Evolutionary conservation across 2,329 filamentous ascomycete species (phyloP), one percentile per base, ranked within the genome.

Genomic region (Phialophora chinensis): DNA sequence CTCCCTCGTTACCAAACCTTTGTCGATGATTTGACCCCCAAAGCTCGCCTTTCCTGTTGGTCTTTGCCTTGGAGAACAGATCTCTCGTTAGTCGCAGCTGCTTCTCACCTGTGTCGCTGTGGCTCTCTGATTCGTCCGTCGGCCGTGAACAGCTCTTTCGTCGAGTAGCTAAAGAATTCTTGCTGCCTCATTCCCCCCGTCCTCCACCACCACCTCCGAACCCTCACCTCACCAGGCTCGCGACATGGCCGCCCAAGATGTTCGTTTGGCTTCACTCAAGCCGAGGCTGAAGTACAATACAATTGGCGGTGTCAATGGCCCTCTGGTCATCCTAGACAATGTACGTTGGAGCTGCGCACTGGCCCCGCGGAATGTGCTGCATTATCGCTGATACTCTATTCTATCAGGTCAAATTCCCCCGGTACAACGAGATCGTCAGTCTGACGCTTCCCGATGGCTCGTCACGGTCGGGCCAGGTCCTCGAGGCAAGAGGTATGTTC

Each of bases 371-470:
- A 20, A 58, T 49, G n/a, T 33, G 29, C 11, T 31, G 25, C 29
- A 20, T 14, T 29, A 50, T 62, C 59, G 42, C 74, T 75, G 35
- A 77, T 67, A 14, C 0, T 63, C 25, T 38, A 53, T 20, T 20
- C 12, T 59, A 63, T 60, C 77, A 96, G 91, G 92, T 99, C 85
- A 99, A 99, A 90, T 96, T 93, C 80, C 95, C 95, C 71, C 87
- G 89, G 78, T 99, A 91, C 86, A 98, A 97, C 82, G 95, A 99
- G 83, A 99, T 99, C 79, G 95, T 99, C 73, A 93, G 91, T 70
- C 83, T 99, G 80, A 98, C 94, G 44, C 88, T 99, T 70, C 92
- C 95, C 72, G 95, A 99, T 90, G 95, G 95, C 79, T 90, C 92
- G 57, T 89, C 94, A 82, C 88, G 95, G 77, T 93, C 92, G 77